Evolutionary conservation across 306 rosid genomes (phyloP).

Genomic region (Citrullus amarus): DNA sequence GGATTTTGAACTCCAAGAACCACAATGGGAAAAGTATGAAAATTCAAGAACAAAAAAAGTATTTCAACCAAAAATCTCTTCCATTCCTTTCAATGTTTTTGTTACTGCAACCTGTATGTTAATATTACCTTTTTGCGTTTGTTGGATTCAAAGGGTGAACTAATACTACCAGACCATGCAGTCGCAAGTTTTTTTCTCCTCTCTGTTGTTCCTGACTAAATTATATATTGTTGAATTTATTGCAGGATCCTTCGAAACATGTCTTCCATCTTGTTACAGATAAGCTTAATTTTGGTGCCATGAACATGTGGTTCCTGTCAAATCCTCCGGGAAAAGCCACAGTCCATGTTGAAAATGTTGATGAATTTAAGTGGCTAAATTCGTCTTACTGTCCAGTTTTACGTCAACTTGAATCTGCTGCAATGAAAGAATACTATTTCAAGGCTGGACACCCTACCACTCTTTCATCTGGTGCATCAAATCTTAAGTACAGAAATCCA

Average conservation of each 20-base stretch:
- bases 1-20: not conserved
- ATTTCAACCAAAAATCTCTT: not conserved
- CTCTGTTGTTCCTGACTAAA: slow-evolving; percentile 9
- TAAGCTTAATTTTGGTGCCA: slow-evolving; percentile 96
- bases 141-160: not conserved
- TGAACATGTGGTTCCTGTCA: slow-evolving; percentile 97
- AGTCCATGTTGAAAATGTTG: slow-evolving; percentile 88
- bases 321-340: slow-evolving; percentile 98
- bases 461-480: slow-evolving; percentile 62
- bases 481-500: slow-evolving; percentile 92
- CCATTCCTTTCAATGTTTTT: not conserved
- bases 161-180: not conserved
- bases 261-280: slow-evolving; percentile 95
- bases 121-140: not conserved
- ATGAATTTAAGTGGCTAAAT: slow-evolving; percentile 91
- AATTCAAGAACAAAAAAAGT: not conserved
- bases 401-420: slow-evolving; percentile 91
- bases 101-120: not conserved
- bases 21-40: not conserved
- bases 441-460: slow-evolving; percentile 83
- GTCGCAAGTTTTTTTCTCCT: not conserved
- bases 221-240: slow-evolving; percentile 13
- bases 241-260: slow-evolving; percentile 92
- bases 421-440: slow-evolving; percentile 93
- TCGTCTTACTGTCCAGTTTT: slow-evolving; percentile 93